These are phyloP conservation scores for Laburnicola sp. DNA, from an alignment of 2,329 filamentous ascomycete genomes.

Conservation along the genomic window DNA sequence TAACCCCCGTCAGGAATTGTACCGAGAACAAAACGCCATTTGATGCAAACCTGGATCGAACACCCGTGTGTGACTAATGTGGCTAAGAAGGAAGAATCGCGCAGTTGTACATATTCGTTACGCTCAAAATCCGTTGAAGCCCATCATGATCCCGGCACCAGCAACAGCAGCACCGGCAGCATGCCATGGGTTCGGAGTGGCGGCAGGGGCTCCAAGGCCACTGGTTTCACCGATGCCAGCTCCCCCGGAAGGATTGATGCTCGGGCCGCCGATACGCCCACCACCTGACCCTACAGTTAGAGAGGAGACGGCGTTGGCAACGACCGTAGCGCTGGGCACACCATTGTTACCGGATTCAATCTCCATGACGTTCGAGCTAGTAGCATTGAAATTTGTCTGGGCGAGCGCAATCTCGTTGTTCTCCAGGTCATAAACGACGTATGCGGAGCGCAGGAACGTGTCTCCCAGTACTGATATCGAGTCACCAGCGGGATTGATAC, in stretches of 20 bases:
- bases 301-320: constrained; percentile 55
- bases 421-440: constrained; percentile 64
- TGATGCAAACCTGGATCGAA: not conserved
- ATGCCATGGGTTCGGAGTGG: constrained; percentile 34
- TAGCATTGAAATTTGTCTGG: constrained; percentile 63
- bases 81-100: not conserved
- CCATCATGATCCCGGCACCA: constrained; percentile 37
- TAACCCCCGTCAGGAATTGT: not conserved
- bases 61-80: not conserved
- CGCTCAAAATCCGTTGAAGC: constrained; percentile 38
- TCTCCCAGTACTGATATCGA: constrained; percentile 60
- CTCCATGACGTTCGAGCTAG: constrained; percentile 54
- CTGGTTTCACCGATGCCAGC: constrained; percentile 9
- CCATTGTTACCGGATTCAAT: constrained; percentile 54
- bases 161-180: constrained; percentile 34
- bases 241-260: constrained; percentile 7
- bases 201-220: constrained; percentile 15
- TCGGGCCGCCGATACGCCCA: constrained; percentile 45
- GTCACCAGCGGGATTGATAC: constrained; percentile 55
- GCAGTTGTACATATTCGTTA: not conserved
- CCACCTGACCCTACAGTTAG: constrained; percentile 50
- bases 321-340: constrained; percentile 58
- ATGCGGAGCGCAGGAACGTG: constrained; percentile 65
- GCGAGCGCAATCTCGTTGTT: constrained; percentile 65
- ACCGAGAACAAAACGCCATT: not conserved